Base-by-base conservation (phyloP, 768 basidiomycete species). In the Boletus rufocinnamomeus region DNA sequence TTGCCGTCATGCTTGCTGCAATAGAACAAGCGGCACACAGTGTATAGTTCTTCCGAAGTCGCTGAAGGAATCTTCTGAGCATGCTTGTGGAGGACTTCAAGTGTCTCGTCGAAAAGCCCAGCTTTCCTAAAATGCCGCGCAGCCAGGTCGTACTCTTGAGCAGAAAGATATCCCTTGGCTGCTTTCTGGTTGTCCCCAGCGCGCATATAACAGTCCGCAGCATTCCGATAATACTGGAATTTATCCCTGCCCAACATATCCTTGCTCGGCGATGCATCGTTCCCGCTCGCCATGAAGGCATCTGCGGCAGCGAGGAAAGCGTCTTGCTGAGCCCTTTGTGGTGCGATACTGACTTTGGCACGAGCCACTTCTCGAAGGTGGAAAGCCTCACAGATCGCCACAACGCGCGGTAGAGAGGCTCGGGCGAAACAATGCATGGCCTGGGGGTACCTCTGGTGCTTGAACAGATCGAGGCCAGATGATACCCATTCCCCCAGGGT, bases 41-140 rank as follows among this genome's bases (percentile, higher is more conserved):
- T 74, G 35, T 69, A 70, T 32, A 87, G 77, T n/a, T 74, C 67
- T 21, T 61, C 57, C 0, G 66, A 74, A 6, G 80, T 66, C 0
- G 64, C 66, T 1, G 48, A 28, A 1, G 73, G 58, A 27, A 85
- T 74, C 6, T 68, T 54, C 2, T 60, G 47, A 13, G 66, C 38
- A 58, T 84, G 66, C 0, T 58, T 46, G 21, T 75, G 59, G 16
- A 87, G 74, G 14, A 86, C 70, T 4, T 73, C 64, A 0, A 84
- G 72, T 0, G 85, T 85, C 46, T 85, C 77, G 46, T 83, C 82
- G 50, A 87, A 86, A 35, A 66, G 66, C 2, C 79, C 80, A 1
- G 72, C 71, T 54, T 82, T 77, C n/a, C 81, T 75, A 56, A 78
- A 87, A n/a, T 75, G 70, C 55, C 74, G 71, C 1, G 80, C 81